Evolutionary conservation across 306 rosid genomes (phyloP), one percentile per base, ranked within the genome.

Genomic region (Rubus idaeus): DNA sequence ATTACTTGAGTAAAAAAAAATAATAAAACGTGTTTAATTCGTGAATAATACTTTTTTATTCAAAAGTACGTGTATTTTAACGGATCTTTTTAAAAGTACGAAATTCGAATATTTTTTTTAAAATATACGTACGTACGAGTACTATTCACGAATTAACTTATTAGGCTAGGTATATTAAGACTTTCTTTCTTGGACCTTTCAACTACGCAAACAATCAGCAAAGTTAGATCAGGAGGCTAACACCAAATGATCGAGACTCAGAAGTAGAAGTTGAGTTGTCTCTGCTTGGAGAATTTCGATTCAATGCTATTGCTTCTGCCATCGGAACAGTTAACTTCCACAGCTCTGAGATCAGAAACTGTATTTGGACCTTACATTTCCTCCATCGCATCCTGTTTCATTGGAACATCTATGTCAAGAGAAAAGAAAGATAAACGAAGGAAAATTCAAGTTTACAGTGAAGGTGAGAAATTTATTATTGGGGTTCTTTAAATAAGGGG

Each of bases 301-400:
- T 68, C 41, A 17, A 75, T 50, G n/a, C 39, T 35, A 17, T 56
- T 10, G 75, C 75, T 76, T 82, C 55, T 6, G 0, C 39, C 68
- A 13, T 35, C 77, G 23, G 16, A 55, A 8, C 35, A 53, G 73
- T 70, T 49, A 11, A 83, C 81, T 63, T 81, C 73, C 71, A 65
- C 21, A 71, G 77, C 79, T 85, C 77, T 42, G 65, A 82, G 60
- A 49, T 87, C 78, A 0, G 74, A 39, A 23, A 85, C 41, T 44
- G 69, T 49, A 47, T 84, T 83, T 66, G 26, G 16, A 13, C 88
- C 86, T 64, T 71, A 78, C 62, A 5, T 50, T 77, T 76, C 37
- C 21, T 71, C 35, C 16, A 83, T 53, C 37, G 80, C 88, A 50
- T 79, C 79, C 87, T 89, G 88, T 75, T 39, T 26, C 75, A 75